Evolutionary conservation across 1,139 yeast species (phyloP).

Genomic region (Starmera stellimalicola): DNA sequence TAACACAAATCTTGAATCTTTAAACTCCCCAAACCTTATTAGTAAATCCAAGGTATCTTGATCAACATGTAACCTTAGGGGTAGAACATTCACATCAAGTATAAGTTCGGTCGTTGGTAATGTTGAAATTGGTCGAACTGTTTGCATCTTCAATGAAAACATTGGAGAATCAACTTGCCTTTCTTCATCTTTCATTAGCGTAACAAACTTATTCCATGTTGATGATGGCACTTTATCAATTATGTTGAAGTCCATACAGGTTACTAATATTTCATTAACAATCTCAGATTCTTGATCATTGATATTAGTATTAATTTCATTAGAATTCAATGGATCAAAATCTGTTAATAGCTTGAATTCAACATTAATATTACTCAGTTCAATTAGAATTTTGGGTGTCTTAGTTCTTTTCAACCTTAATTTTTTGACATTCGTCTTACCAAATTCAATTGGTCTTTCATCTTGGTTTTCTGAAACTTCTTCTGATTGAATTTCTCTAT

Average conservation of each 20-base stretch:
- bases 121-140: conserved; percentile 55
- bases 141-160: conserved; percentile 44
- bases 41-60: conserved; percentile 88
- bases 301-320: conserved; percentile 7
- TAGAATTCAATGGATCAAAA: conserved; percentile 31
- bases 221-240: conserved; percentile 80
- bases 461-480: conserved; percentile 16
- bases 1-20: conserved; percentile 58
- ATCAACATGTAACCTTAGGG: conserved; percentile 77
- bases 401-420: conserved; percentile 58
- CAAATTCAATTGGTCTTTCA: conserved; percentile 17
- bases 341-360: conserved; percentile 36
- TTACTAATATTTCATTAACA: conserved; percentile 35
- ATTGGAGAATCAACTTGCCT: conserved; percentile 64
- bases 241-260: conserved; percentile 47
- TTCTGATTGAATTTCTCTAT: conserved; percentile 30
- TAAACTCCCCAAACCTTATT: conserved; percentile 71
- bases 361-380: conserved; percentile 43
- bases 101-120: conserved; percentile 65
- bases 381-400: conserved; percentile 51
- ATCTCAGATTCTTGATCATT: conserved; percentile 31
- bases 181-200: conserved; percentile 57
- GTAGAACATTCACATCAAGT: conserved; percentile 48
- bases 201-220: conserved; percentile 81
- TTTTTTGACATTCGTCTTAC: conserved; percentile 24